phyloP scores from a whole-genome alignment of 1,284 basidiomycete species.

The Chiua sp. region DNA sequence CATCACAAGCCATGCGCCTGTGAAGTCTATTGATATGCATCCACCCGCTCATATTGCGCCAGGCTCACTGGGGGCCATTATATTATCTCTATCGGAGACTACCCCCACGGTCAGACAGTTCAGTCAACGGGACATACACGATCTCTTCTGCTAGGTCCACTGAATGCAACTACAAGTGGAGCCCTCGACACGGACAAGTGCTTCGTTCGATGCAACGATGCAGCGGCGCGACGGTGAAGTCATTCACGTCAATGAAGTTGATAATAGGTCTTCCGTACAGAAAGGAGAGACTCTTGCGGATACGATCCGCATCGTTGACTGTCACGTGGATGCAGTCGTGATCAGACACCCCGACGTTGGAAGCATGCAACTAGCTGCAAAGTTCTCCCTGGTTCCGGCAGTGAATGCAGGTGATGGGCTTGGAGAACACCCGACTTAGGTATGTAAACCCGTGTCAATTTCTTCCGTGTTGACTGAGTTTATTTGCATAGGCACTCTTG shows the following conservation, averaged over 20 bases:
- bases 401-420: conserved; percentile 98
- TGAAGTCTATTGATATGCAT: conserved; percentile 27
- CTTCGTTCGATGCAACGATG: conserved; percentile 99
- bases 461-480: neutral
- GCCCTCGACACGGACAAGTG: conserved; percentile 94
- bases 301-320: conserved; percentile 94
- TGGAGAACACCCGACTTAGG: conserved; percentile 98
- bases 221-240: conserved; percentile 97
- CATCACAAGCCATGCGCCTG: conserved; percentile 33
- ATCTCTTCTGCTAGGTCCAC: conserved; percentile 93
- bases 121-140: conserved; percentile 88
- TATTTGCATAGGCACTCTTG: conserved; percentile 70
- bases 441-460: conserved; percentile 36
- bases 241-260: conserved; percentile 82
- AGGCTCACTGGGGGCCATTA: conserved; percentile 35
- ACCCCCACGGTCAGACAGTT: conserved; percentile 97
- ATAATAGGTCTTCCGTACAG: conserved; percentile 85
- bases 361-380: conserved; percentile 89
- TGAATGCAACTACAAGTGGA: conserved; percentile 98
- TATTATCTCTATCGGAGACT: conserved; percentile 47
- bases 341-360: conserved; percentile 95
- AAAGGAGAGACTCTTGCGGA: conserved; percentile 97
- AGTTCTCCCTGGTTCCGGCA: conserved; percentile 94
- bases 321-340: conserved; percentile 96
- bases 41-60: conserved; percentile 17